These are phyloP conservation scores for Torulaspora gathmanii DNA, from an alignment of 805 yeast genomes.

Conservation along the genomic window DNA sequence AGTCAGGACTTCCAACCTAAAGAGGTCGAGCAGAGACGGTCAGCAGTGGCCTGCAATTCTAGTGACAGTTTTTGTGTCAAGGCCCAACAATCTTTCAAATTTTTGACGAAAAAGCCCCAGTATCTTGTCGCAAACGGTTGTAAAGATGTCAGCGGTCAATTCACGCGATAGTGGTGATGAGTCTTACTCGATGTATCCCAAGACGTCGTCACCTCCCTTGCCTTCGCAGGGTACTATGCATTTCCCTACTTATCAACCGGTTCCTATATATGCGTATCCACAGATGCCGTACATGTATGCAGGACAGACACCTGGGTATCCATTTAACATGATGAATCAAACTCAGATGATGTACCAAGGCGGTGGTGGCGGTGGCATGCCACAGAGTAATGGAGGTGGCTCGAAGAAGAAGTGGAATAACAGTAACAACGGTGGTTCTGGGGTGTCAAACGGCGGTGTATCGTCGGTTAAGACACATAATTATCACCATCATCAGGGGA, in stretches of 20 bases:
- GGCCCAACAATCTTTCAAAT: neutral
- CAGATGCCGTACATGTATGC: constrained; percentile 29
- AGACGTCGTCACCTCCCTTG: constrained; percentile 32
- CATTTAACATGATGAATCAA: constrained; percentile 31
- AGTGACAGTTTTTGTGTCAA: neutral
- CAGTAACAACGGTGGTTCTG: constrained; percentile 4
- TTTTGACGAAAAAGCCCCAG: neutral
- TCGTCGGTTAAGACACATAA: constrained; percentile 15
- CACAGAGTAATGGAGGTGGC: constrained; percentile 14
- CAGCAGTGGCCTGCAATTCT: neutral
- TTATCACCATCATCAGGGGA: constrained; percentile 18
- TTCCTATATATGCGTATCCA: constrained; percentile 31
- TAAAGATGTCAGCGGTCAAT: constrained; percentile 15
- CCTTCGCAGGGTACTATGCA: constrained; percentile 32
- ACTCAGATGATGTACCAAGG: constrained; percentile 28
- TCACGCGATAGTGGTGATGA: constrained; percentile 25
- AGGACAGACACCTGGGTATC: constrained; percentile 28
- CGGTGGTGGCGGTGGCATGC: constrained; percentile 11
- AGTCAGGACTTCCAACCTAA: neutral
- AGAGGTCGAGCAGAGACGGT: neutral
- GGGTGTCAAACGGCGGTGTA: constrained; percentile 8
- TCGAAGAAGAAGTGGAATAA: constrained; percentile 28
- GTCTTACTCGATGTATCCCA: constrained; percentile 36
- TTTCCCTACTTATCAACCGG: constrained; percentile 28
- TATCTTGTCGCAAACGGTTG: neutral